Evolutionary conservation across 1,284 basidiomycete genomes (phyloP), one percentile per base, ranked within the genome.

Genomic region (Neolentinus lepideus): DNA sequence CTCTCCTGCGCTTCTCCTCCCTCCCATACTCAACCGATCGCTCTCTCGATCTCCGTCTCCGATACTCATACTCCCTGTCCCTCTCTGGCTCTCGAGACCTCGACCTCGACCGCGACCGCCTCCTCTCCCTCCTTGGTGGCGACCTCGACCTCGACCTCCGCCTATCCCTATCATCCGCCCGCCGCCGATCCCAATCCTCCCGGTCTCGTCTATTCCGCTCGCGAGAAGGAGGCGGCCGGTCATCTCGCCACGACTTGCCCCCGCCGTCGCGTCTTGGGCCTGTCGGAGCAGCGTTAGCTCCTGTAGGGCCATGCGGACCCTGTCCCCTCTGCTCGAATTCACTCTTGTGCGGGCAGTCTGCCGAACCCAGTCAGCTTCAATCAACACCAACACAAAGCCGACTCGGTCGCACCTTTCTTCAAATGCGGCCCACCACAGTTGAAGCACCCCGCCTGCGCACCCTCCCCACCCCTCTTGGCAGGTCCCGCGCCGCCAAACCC

Each of bases 381-480:
- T 21, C 24, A 25, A 52, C 50, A 56, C 24, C 48, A 33, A 36
- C 35, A 47, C 26, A 48, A 38, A 50, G 53, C 31, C 21, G 26
- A 33, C 1, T 16, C n/a, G n/a, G n/a, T 14, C 54, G 72, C 59
- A 88, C 90, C 91, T 78, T 89, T 90, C 68, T 92, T 92, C 47
- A 93, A 70, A 76, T 96, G 93, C 6, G 90, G 88, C 0, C 93
- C 93, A 19, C 93, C 92, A 66, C 95, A 98, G 51, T 83, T 69
- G 77, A 95, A 98, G 69, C 96, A 98, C 0, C 91, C 92, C 12
- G 79, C 79, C 1, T 73, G 75, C 31, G 83, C 79, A 0, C 76
- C 75, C 3, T 75, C 74, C 48, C 75, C 79, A 6, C 85, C 83
- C 29, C 82, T 83, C 50, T 81, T 83, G 58, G 78, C 76, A 52